Conservation (phyloP, 2,329 filamentous ascomycete species). For the Aspergillus fumigatus region DNA sequence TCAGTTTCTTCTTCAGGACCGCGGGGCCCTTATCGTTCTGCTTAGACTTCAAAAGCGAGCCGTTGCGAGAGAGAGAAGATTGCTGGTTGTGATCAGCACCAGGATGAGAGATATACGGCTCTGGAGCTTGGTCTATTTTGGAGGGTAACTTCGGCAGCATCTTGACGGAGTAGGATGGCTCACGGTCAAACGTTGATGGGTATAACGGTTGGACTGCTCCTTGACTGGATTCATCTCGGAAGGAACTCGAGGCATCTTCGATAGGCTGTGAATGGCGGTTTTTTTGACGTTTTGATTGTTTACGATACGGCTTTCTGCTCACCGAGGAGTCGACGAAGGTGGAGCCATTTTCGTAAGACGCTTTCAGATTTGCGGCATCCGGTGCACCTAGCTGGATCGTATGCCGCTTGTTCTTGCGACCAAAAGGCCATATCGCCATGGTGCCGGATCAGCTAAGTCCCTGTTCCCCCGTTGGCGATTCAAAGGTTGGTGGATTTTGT, state of each 20-base stretch:
- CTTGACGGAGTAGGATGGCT: conserved; percentile 17
- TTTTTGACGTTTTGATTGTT: conserved; percentile 31
- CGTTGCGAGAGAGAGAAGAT: conserved; percentile 38
- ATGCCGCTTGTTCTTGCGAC: conserved; percentile 66
- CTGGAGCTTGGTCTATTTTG: conserved; percentile 7
- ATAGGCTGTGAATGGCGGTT: conserved; percentile 26
- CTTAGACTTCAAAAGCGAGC: conserved; percentile 53
- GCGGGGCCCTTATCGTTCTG: conserved; percentile 54
- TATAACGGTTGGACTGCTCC: conserved; percentile 11
- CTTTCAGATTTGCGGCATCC: conserved; percentile 35
- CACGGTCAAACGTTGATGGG: conserved; percentile 19
- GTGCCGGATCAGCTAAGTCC: conserved; percentile 16
- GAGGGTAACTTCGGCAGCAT: conserved; percentile 5
- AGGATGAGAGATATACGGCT: conserved; percentile 30
- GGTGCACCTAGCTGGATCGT: conserved; percentile 54
- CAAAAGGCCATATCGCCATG: conserved; percentile 84
- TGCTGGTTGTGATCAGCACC: conserved; percentile 38
- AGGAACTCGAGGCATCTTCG: conserved; percentile 14
- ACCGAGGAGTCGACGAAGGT: conserved; percentile 22
- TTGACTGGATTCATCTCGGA: conserved; percentile 10
- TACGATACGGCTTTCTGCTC: conserved; percentile 30
- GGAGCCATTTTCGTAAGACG: conserved; percentile 30
- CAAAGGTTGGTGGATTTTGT: conserved; percentile 17
- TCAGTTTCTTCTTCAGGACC: conserved; percentile 64
- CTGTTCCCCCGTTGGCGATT: conserved; percentile 14